Evolutionary conservation across 2,329 filamentous ascomycete genomes (phyloP).

Genomic region (Botrytis deweyae): DNA sequence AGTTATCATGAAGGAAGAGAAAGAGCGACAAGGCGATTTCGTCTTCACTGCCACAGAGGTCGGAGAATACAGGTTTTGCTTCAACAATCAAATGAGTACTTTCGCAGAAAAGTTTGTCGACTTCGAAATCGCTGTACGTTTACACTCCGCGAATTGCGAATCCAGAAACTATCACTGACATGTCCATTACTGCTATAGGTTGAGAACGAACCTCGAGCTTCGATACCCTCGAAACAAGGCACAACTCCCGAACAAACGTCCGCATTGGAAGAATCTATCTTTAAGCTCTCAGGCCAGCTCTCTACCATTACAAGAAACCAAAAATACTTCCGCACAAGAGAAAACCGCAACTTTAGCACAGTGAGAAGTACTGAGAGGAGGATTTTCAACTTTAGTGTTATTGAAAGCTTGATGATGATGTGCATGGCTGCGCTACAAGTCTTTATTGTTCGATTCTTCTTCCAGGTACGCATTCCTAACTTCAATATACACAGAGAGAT

Average conservation of each 20-base stretch:
- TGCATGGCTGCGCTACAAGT: slow-evolving; percentile 96
- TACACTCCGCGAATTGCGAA: not conserved
- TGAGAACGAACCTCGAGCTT: slow-evolving; percentile 81
- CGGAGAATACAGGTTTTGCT: slow-evolving; percentile 96
- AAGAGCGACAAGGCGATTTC: slow-evolving; percentile 94
- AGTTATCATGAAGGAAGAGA: slow-evolving; percentile 79
- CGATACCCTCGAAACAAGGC: slow-evolving; percentile 85
- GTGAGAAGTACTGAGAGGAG: slow-evolving; percentile 92
- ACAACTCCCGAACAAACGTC: slow-evolving; percentile 86
- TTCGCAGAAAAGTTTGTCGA: slow-evolving; percentile 97
- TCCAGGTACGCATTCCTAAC: slow-evolving; percentile 63
- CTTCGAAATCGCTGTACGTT: slow-evolving; percentile 87
- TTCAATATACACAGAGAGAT: not conserved
- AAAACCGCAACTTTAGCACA: slow-evolving; percentile 98
- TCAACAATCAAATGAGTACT: slow-evolving; percentile 97
- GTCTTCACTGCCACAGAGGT: slow-evolving; percentile 88
- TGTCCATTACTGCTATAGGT: slow-evolving; percentile 54
- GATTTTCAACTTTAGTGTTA: slow-evolving; percentile 96
- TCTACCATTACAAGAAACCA: slow-evolving; percentile 96
- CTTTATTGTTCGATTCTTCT: slow-evolving; percentile 97
- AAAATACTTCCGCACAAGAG: slow-evolving; percentile 98
- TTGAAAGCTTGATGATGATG: slow-evolving; percentile 88
- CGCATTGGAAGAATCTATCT: slow-evolving; percentile 81
- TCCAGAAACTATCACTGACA: slow-evolving; percentile 6
- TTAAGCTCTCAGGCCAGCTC: slow-evolving; percentile 89